These are phyloP conservation scores for Pichiaceae sp. DNA, from an alignment of 1,139 yeast species.

Conservation along the genomic window DNA sequence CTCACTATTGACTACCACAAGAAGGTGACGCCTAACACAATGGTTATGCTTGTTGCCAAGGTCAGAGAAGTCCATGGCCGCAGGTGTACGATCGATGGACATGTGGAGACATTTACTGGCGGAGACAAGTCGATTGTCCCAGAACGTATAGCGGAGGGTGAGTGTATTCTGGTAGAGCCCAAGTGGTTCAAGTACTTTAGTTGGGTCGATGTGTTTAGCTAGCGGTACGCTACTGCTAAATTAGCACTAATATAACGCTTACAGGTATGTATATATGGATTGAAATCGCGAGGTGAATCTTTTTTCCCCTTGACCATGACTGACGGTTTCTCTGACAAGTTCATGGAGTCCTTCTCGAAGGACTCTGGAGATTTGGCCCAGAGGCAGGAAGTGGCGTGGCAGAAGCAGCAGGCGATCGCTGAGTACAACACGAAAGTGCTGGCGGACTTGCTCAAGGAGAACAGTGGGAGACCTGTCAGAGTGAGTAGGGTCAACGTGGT, in stretches of 20 bases:
- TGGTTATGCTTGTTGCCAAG: slow-evolving; percentile 60
- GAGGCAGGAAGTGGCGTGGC: slow-evolving; percentile 1
- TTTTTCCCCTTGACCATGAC: no score
- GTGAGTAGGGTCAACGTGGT: slow-evolving; percentile 43
- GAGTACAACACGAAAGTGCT: slow-evolving; percentile 34
- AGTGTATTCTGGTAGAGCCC: slow-evolving; percentile 67
- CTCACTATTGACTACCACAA: slow-evolving; percentile 56
- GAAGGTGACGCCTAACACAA: slow-evolving; percentile 59
- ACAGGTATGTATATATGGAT: no score
- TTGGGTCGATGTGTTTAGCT: slow-evolving; percentile 38
- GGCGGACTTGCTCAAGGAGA: slow-evolving; percentile 33
- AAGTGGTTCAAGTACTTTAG: slow-evolving; percentile 65
- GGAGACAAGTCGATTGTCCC: slow-evolving; percentile 14
- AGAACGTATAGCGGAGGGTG: slow-evolving; percentile 39
- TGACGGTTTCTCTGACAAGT: slow-evolving; percentile 1
- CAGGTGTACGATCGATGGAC: slow-evolving; percentile 69
- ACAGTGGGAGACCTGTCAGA: slow-evolving; percentile 35
- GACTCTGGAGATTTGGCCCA: not conserved
- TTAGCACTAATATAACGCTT: no score
- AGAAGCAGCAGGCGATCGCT: slow-evolving; percentile 14
- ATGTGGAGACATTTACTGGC: slow-evolving; percentile 39
- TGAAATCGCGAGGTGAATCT: no score
- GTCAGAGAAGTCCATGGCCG: slow-evolving; percentile 68
- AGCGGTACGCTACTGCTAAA: no score
- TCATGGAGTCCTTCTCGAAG: slow-evolving; percentile 3